Evolutionary conservation across 2,329 filamentous ascomycete genomes (phyloP).

Genomic region (Gaeumannomyces sp.): DNA sequence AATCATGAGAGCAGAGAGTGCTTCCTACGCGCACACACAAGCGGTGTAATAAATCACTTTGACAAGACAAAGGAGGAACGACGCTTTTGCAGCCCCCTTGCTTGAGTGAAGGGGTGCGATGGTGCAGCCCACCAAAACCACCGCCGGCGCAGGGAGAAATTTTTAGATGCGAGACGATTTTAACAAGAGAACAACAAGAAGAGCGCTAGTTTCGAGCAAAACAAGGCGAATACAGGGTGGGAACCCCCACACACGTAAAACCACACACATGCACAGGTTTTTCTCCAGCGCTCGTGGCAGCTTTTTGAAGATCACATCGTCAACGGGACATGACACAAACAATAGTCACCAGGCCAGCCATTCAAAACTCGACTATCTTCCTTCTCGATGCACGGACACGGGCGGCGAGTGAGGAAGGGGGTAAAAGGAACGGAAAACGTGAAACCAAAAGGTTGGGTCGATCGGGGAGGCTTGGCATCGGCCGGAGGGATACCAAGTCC

Average conservation of each 20-base stretch:
- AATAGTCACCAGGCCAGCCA: too few species aligned
- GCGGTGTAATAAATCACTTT: neutral
- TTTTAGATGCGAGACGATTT: neutral
- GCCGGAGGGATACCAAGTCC: too few species aligned
- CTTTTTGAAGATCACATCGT: neutral
- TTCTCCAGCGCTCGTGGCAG: neutral
- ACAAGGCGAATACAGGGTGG: too few species aligned
- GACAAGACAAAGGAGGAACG: neutral
- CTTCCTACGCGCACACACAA: neutral
- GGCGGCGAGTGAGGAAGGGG: neutral
- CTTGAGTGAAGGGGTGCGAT: neutral
- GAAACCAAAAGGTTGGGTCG: neutral
- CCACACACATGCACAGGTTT: neutral
- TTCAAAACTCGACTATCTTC: neutral
- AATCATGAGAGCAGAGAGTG: neutral
- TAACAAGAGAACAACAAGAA: neutral
- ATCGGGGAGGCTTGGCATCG: neutral
- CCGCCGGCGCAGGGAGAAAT: too few species aligned
- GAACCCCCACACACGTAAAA: neutral
- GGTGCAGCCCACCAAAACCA: neutral
- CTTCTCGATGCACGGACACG: too few species aligned
- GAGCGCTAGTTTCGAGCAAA: neutral
- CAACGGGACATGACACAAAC: neutral
- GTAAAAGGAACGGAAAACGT: neutral
- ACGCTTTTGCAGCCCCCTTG: neutral